Evolutionary conservation across 345 rosid species (phyloP), one percentile per base, ranked within the genome.

Genomic region (Citrus sp.): DNA sequence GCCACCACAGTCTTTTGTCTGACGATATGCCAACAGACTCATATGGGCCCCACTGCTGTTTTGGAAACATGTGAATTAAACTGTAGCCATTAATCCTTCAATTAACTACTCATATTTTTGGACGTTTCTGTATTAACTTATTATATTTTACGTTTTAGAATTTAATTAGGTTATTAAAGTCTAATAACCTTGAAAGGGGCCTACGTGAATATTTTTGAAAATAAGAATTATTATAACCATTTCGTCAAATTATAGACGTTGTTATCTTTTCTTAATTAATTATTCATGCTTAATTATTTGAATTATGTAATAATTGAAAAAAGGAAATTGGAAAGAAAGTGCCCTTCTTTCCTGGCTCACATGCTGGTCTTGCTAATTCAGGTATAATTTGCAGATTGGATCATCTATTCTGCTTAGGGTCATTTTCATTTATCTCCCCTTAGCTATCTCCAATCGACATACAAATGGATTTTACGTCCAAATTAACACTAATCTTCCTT

Each of bases 291-390:
- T 19, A 75, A 77, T 37, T 68, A 7, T 69, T 25, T 9, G 21
- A 42, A 13, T 62, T n/a, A 34, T 67, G 37, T 35, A 37, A 19
- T 3, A 46, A 75, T 2, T 2, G 64, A 60, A 77, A 62, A 56
- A 58, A 13, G 54, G 77, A 79, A 84, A 75, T 27, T 34, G 32
- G 77, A 46, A 72, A 54, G 81, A 79, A 75, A 73, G 82, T 79
- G 69, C 75, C 80, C 51, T 46, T 27, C 37, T 34, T 74, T 63
- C 27, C 70, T 67, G 81, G 58, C 37, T 77, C 82, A 70, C 89
- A 79, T 72, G 87, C 83, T 49, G 75, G 30, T 73, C 82, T 76
- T 66, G 18, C 60, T 72, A 67, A 72, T 18, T 54, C 58, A 3
- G 0, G 58, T 5, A 5, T 16, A 54, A 5, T 67, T 77, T 74